These are phyloP conservation scores for Apiospora pterosperma DNA, from an alignment of 2,329 filamentous ascomycete species.

Conservation along the genomic window DNA sequence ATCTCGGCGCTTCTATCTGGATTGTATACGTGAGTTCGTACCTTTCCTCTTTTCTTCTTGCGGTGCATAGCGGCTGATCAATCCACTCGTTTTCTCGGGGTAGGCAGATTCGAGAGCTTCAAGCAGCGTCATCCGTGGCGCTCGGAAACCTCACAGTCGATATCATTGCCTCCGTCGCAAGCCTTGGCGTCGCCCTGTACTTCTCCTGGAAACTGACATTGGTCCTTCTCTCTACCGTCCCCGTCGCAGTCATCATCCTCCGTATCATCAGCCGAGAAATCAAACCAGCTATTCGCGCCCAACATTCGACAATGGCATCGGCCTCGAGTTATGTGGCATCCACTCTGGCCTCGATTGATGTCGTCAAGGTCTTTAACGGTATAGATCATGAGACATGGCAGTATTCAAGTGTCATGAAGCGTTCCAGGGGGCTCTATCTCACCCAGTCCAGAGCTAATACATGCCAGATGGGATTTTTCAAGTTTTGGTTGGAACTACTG, in stretches of 20 bases:
- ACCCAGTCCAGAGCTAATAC: slow-evolving; percentile 67
- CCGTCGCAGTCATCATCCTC: slow-evolving; percentile 61
- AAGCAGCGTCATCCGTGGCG: slow-evolving; percentile 75
- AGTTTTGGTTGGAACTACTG: slow-evolving; percentile 71
- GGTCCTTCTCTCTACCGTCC: slow-evolving; percentile 70
- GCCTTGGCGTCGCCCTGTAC: slow-evolving; percentile 69
- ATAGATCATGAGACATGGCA: slow-evolving; percentile 64
- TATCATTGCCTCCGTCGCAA: slow-evolving; percentile 59
- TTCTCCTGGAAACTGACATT: slow-evolving; percentile 83
- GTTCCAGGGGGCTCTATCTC: slow-evolving; percentile 61
- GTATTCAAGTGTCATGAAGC: slow-evolving; percentile 56
- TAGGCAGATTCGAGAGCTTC: slow-evolving; percentile 80
- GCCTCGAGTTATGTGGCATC: slow-evolving; percentile 71
- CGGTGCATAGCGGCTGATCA: slow-evolving; percentile 32
- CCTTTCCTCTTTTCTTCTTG: background rate
- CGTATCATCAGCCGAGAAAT: slow-evolving; percentile 58
- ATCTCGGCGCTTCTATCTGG: background rate
- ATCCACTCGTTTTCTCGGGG: slow-evolving; percentile 13
- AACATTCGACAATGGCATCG: slow-evolving; percentile 63
- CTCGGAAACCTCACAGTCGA: slow-evolving; percentile 68
- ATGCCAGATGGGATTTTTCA: slow-evolving; percentile 68
- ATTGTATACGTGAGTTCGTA: background rate
- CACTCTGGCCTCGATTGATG: slow-evolving; percentile 71
- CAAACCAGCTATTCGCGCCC: slow-evolving; percentile 62
- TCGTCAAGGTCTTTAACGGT: slow-evolving; percentile 83